Evolutionary conservation across 495 filamentous ascomycete species (phyloP).

Genomic region (Aspergillus bertholletiae): DNA sequence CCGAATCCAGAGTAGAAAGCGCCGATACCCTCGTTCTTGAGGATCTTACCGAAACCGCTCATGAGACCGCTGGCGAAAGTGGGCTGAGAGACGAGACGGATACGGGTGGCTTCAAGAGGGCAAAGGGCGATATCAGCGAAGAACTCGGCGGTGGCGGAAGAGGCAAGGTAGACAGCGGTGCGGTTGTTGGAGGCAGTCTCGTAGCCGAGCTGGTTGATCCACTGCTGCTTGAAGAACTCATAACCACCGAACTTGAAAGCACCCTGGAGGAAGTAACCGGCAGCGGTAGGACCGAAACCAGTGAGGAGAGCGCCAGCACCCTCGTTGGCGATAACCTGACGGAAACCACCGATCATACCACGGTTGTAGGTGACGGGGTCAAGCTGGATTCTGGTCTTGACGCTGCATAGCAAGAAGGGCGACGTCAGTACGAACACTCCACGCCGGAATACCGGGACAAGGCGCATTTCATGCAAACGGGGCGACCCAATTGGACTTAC

Average conservation of each 20-base stretch:
- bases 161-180: conserved; percentile 84
- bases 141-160: conserved; percentile 81
- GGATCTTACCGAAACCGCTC: conserved; percentile 80
- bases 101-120: conserved; percentile 91
- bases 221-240: conserved; percentile 93
- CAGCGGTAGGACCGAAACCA: conserved; percentile 81
- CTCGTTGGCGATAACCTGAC: conserved; percentile 77
- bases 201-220: conserved; percentile 74
- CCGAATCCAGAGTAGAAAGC: conserved; percentile 96
- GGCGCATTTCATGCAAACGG: conserved; percentile 7
- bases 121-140: conserved; percentile 92
- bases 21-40: conserved; percentile 77
- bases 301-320: conserved; percentile 87
- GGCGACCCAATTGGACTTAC: conserved; percentile 55
- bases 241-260: conserved; percentile 95
- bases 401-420: conserved; percentile 34
- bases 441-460: background rate
- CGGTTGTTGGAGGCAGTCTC: conserved; percentile 83
- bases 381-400: conserved; percentile 94
- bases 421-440: background rate
- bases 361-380: conserved; percentile 87
- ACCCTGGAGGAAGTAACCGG: conserved; percentile 93
- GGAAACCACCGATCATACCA: conserved; percentile 83
- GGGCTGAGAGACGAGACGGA: conserved; percentile 89
- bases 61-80: conserved; percentile 80